Evolutionary conservation across 2,329 filamentous ascomycete genomes (phyloP).

Genomic region (Aspergillus alliaceus): DNA sequence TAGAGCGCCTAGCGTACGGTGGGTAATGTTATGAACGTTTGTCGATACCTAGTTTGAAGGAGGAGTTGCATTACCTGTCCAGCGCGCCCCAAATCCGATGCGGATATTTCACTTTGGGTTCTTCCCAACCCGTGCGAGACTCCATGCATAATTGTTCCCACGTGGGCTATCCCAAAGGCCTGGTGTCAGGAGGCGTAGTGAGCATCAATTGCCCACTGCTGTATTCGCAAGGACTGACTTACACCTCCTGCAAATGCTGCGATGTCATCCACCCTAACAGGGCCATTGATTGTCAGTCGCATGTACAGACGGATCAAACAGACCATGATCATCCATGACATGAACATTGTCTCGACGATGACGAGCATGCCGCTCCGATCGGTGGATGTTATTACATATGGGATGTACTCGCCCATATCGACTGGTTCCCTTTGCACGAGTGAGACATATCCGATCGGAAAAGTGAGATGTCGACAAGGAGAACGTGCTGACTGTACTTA

Average conservation of each 20-base stretch:
- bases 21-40: neutral
- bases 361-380: conserved; percentile 19
- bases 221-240: neutral
- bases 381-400: conserved; percentile 16
- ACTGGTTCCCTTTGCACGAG: neutral
- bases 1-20: conserved; percentile 9
- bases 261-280: conserved; percentile 22
- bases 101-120: conserved; percentile 2
- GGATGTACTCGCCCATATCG: conserved; percentile 10
- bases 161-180: conserved; percentile 23
- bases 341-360: conserved; percentile 19
- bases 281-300: conserved; percentile 25
- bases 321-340: conserved; percentile 25
- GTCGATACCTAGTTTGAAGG: neutral
- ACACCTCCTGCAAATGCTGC: conserved; percentile 17
- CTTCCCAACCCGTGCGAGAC: conserved; percentile 26
- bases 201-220: neutral
- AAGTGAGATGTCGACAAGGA: no score
- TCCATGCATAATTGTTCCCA: conserved; percentile 21
- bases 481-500: neutral
- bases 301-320: conserved; percentile 23
- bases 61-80: conserved; percentile 5
- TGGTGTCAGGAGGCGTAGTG: neutral
- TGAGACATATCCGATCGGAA: neutral
- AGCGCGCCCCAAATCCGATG: conserved; percentile 7